These are phyloP conservation scores for Petunia axillaris DNA, from an alignment of 257 asterid genomes.

Conservation along the genomic window DNA sequence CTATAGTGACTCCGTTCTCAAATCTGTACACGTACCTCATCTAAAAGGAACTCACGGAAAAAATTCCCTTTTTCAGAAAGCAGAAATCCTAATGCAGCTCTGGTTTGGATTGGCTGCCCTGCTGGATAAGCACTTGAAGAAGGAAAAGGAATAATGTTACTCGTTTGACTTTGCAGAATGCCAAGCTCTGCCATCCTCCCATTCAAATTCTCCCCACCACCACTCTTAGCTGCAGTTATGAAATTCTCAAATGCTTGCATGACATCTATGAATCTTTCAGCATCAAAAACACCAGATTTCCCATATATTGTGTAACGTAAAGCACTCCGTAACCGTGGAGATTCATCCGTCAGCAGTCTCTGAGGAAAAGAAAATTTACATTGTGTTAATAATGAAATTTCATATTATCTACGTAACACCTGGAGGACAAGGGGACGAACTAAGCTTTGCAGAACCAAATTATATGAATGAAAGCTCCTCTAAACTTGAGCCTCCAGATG, in stretches of 20 bases:
- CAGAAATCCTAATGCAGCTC: conserved; percentile 91
- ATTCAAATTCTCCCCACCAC: conserved; percentile 90
- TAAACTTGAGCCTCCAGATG: neutral
- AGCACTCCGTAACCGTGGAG: conserved; percentile 89
- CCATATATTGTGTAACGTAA: conserved; percentile 95
- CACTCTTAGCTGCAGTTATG: conserved; percentile 97
- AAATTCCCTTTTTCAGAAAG: conserved; percentile 93
- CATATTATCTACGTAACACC: conserved; percentile 8
- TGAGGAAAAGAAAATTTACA: conserved; percentile 29
- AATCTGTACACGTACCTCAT: conserved; percentile 66
- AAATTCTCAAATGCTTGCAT: conserved; percentile 99
- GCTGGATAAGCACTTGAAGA: conserved; percentile 42
- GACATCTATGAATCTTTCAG: conserved; percentile 95
- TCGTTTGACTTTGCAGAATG: conserved; percentile 58
- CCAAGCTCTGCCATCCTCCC: conserved; percentile 99
- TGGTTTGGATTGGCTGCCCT: conserved; percentile 76
- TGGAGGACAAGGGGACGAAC: neutral
- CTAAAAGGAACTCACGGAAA: conserved; percentile 90
- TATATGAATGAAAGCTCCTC: conserved; percentile 4
- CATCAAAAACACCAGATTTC: conserved; percentile 89
- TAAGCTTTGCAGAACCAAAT: conserved; percentile 10
- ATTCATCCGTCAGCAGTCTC: conserved; percentile 98
- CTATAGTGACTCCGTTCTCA: neutral
- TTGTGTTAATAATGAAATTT: conserved; percentile 20
- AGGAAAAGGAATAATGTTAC: conserved; percentile 50